Percentiles rank a stretch among this genome's conserved stretches.
Evolutionary conservation across 179 eudicot species (phyloP).

Genomic region (Camellia oleifera): DNA sequence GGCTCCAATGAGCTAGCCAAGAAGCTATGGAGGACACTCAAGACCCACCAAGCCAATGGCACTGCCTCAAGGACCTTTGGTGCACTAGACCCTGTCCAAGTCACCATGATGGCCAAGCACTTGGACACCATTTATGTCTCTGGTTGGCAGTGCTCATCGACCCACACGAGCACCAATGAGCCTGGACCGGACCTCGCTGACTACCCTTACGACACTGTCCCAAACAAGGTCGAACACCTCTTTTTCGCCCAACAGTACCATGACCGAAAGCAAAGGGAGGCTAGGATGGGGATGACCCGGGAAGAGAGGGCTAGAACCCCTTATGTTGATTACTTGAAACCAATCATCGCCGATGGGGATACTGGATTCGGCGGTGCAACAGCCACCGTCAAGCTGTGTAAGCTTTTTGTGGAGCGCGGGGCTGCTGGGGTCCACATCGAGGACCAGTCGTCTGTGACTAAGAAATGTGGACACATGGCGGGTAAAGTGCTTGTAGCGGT

Average conservation of each 20-base stretch:
- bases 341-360: constrained; percentile 92
- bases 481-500: constrained; percentile 76
- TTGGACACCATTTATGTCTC: constrained; percentile 84
- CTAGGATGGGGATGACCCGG: constrained; percentile 67
- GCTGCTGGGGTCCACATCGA: constrained; percentile 92
- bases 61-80: constrained; percentile 84
- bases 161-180: constrained; percentile 80
- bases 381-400: constrained; percentile 80
- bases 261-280: constrained; percentile 81
- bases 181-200: constrained; percentile 91
- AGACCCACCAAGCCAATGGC: constrained; percentile 71
- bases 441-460: constrained; percentile 85
- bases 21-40: constrained; percentile 80
- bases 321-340: constrained; percentile 67
- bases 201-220: constrained; percentile 88
- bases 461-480: constrained; percentile 98
- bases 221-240: constrained; percentile 78
- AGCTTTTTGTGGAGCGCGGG: constrained; percentile 86
- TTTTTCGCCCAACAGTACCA: constrained; percentile 76
- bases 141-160: constrained; percentile 93
- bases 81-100: constrained; percentile 89
- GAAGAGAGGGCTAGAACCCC: constrained; percentile 74
- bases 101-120: constrained; percentile 87
- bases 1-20: constrained; percentile 69
- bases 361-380: constrained; percentile 94